Base-by-base conservation (phyloP, 2,329 filamentous ascomycete genomes). In the Aspergillus oerlinghausenensis region DNA sequence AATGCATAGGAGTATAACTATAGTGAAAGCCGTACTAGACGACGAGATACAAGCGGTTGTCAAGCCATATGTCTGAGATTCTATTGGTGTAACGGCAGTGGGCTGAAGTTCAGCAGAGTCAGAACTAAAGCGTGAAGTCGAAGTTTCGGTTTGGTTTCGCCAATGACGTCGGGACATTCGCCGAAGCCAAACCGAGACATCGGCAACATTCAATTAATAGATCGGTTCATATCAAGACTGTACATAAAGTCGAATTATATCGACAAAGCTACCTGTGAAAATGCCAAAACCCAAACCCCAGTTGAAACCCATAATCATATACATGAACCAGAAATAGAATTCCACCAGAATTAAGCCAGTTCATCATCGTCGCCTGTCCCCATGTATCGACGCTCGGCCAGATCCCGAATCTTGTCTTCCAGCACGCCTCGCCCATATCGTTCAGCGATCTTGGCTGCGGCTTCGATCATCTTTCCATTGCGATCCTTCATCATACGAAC, bases 381-480 rank as follows among this genome's bases (percentile, higher is more conserved):
- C 57, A 81, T 79, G 43, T 87, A 75, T 69, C 86, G 81, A 69
- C 79, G 80, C 79, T 97, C 92, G 0, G 87, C 92, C 66, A 94
- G 67, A 70, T 95, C 90, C 52, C 87, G 82, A 68, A 99, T 97
- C 84, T 97, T 97, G 67, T 93, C 90, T 45, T 88, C 88, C 64
- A 99, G 75, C 26, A 97, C 83, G 43, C 83, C 82, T 59, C 89
- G 81, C 9, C 89, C 89, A 76, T 95, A 99, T 65, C 93, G 81
- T 70, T 88, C 85, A 8, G 94, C 94, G 51, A 99, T 85, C 81
- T 95, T 96, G 55, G 86, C 85, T 1, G 94, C 94, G 4, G 93
- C 89, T 72, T 97, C 92, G 56, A 96, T 75, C 90, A 97, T 97
- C 72, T 89, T 88, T 19, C 93, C 93, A 58, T 85, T 89, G 49